Base-by-base conservation (phyloP, 305 asterid genomes). In the Fraxinus sp. region DNA sequence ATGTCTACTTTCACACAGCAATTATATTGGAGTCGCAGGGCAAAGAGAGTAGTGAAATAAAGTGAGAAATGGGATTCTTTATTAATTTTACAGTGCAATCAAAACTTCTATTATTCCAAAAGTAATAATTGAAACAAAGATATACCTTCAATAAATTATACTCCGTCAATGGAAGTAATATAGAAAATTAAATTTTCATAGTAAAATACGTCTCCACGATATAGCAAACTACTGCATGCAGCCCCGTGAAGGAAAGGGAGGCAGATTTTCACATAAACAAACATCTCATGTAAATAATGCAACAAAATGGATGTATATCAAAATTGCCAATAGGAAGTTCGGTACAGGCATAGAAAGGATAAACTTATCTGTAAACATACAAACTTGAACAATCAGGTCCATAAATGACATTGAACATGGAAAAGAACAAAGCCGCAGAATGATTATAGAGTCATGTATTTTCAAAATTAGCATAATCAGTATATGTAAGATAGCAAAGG, bases 401-500 rank as follows among this genome's bases (percentile, higher is more conserved):
- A 57, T 20, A 36, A 64, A 74, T 76, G 76, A 64, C 71, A 77
- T 35, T 35, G 49, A 76, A 57, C 81, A 78, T 5, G 75, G 8
- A 24, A 73, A 52, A 52, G 49, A 30, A 62, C 6, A 62, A 13
- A 62, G 33, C 72, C 33, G 3, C 7, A 28, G 72, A 22, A 10
- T 39, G 4, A 32, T 3, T 26, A 20, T 36, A 71, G 1, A 80
- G 76, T 28, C n/a, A 0, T 9, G 1, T 2, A 35, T 49, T 32
- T 75, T 0, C 10, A 22, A 62, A 9, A 9, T 22, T 62, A 62
- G 33, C 13, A 62, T 62, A 62, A 20, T 62, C 32, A 9, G 9
- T 8, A 57, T 2, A 57, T 5, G 24, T 55, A 55, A 55, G 66
- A 55, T 55, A 55, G 1, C 7, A 7, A 62, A 22, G 33, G 32